Evolutionary conservation across 2,329 filamentous ascomycete species (phyloP).

Genomic region (Fusarium vanettenii): DNA sequence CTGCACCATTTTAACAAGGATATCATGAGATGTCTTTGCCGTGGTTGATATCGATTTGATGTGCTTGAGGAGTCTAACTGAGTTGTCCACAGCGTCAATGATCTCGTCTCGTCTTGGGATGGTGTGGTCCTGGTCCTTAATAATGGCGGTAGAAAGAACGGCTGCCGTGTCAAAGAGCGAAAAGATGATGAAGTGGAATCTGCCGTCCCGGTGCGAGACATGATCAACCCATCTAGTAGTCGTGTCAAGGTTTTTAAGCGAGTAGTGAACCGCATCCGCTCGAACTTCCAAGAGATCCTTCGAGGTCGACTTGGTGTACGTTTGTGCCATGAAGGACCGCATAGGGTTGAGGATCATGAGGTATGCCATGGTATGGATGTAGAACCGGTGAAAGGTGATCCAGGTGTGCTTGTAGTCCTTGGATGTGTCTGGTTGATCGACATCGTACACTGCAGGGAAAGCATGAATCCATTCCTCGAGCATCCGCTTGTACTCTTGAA

Average conservation of each 20-base stretch:
- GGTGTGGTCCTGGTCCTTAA: constrained; percentile 56
- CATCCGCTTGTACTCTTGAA: constrained; percentile 45
- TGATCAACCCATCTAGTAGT: constrained; percentile 56
- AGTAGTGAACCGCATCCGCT: constrained; percentile 54
- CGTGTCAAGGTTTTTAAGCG: constrained; percentile 54
- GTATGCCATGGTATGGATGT: constrained; percentile 57
- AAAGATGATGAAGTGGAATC: constrained; percentile 64
- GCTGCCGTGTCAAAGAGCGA: constrained; percentile 63
- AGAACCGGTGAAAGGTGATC: constrained; percentile 57
- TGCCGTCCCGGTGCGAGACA: constrained; percentile 57
- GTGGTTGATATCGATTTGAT: constrained; percentile 48
- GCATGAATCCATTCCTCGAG: constrained; percentile 55
- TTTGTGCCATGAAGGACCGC: constrained; percentile 58
- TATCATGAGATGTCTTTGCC: constrained; percentile 50
- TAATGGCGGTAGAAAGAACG: constrained; percentile 60
- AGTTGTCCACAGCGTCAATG: constrained; percentile 49
- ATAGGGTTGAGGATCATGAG: constrained; percentile 60
- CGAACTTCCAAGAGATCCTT: constrained; percentile 51
- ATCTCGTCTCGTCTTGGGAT: constrained; percentile 55
- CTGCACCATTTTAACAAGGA: constrained; percentile 45
- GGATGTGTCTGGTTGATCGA: constrained; percentile 53
- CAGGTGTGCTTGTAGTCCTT: constrained; percentile 55
- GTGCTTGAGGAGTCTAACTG: constrained; percentile 48
- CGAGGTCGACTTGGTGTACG: constrained; percentile 41
- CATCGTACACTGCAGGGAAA: constrained; percentile 54